Conservation (phyloP, 352 stramenopile genomes). For the Lagenidium giganteum region DNA sequence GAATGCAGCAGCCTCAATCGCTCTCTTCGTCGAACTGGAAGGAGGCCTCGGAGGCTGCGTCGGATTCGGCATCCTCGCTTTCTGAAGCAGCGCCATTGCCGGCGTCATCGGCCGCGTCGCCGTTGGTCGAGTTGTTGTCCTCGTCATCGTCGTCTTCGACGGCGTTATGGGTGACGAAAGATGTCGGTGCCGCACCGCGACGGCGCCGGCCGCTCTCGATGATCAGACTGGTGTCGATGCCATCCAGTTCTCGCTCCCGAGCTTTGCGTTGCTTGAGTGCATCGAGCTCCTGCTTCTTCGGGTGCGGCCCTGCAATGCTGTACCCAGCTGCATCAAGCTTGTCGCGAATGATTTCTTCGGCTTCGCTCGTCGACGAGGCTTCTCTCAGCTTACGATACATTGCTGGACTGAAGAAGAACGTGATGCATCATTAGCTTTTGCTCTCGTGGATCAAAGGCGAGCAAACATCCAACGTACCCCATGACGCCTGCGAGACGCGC, state of each 20-base stretch:
- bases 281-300: slow-evolving; percentile 46
- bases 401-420: slow-evolving; percentile 37
- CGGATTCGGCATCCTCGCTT: too few relatives aligned
- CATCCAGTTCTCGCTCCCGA: slow-evolving; percentile 55
- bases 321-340: slow-evolving; percentile 27
- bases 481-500: slow-evolving; percentile 49
- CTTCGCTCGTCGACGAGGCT: slow-evolving; percentile 21
- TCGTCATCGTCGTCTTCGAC: slow-evolving; percentile 17
- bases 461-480: too few relatives aligned
- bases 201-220: too few relatives aligned
- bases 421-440: too few relatives aligned
- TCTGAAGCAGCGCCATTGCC: slow-evolving; percentile 8
- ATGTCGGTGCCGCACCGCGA: too few relatives aligned
- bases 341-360: slow-evolving; percentile 47
- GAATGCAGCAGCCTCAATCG: too few relatives aligned
- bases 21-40: too few relatives aligned
- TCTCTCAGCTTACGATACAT: slow-evolving; percentile 48
- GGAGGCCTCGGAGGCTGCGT: too few relatives aligned
- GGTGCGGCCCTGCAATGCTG: slow-evolving; percentile 37
- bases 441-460: too few relatives aligned
- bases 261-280: slow-evolving; percentile 47
- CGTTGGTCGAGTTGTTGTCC: slow-evolving; percentile 11
- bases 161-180: slow-evolving; percentile 1
- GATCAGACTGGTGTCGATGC: slow-evolving; percentile 65
- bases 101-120: slow-evolving; percentile 10